Conservation (phyloP, 1,139 yeast species). For the Citeromyces hawaiiensis region DNA sequence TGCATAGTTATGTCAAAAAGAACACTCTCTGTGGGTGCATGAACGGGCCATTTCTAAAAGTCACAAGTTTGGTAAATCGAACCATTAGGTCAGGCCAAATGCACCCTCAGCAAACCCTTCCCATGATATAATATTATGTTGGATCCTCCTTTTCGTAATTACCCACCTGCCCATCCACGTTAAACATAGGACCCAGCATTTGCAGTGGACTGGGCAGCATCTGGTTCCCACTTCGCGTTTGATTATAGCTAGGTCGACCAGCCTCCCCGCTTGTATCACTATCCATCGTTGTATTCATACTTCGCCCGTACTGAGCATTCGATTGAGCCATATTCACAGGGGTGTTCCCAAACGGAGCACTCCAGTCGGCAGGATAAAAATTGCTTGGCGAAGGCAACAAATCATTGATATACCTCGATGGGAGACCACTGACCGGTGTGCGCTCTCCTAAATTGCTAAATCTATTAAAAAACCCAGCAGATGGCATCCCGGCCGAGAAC, state of each 20-base stretch:
- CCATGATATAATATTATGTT: no score
- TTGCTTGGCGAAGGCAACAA: conserved; percentile 19
- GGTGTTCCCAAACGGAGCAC: conserved; percentile 15
- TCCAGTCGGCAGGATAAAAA: conserved; percentile 18
- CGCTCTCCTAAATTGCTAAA: conserved; percentile 22
- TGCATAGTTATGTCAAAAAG: no score
- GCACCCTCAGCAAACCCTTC: no score
- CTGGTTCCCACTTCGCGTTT: conserved; percentile 3
- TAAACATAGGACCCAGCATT: conserved; percentile 8
- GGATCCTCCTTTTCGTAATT: not conserved
- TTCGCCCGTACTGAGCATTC: conserved; percentile 6
- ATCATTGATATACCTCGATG: conserved; percentile 29
- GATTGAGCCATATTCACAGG: conserved; percentile 13
- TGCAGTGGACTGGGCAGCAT: conserved; percentile 11
- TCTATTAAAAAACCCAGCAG: not conserved
- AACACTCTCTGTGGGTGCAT: no score
- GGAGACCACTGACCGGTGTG: conserved; percentile 35
- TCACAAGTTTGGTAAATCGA: no score
- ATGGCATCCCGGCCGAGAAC: not conserved
- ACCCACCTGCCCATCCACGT: not conserved
- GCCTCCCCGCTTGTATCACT: not conserved
- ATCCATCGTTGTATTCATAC: conserved; percentile 1
- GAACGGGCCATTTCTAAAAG: no score
- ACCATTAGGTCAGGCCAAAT: no score
- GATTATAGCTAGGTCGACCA: conserved; percentile 2